Evolutionary conservation across 768 basidiomycete genomes (phyloP), one percentile per base, ranked within the genome.

Genomic region (Suillus brevipes): DNA sequence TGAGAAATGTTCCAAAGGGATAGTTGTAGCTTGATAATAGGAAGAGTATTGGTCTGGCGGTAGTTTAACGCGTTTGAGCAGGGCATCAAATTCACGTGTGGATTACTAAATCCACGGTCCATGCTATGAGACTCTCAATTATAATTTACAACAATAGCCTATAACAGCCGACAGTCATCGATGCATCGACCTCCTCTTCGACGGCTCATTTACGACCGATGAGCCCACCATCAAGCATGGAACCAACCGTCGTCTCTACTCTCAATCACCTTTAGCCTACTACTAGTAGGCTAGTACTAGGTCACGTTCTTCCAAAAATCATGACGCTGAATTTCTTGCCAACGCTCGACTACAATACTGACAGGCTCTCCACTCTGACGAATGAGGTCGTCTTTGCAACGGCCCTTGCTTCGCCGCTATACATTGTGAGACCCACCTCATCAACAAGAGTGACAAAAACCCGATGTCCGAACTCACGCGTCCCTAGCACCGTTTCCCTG

Each of bases 271-370:
- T 45, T 36, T 25, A n/a, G n/a, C n/a, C n/a, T n/a, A n/a, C n/a
- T n/a, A n/a, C n/a, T n/a, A n/a, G n/a, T n/a, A n/a, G n/a, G n/a
- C n/a, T n/a, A n/a, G n/a, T n/a, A n/a, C n/a, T n/a, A 50, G 49
- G 43, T 96, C 97, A 89, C 72, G 95, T 89, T 28, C 88, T 70
- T 97, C 94, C 7, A 89, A 92, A 80, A 95, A 93, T 78, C 90
- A 92, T 73, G 88, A 89, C 71, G 97, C 0, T 98, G 94, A 85
- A 90, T 72, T 80, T 97, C 72, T 80, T 98, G 69, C 34, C 34
- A 8, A 92, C 93, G 23, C 84, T 99, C 66, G 96, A 99, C 79
- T 94, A 94, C 81, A 97, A 98, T 77, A 81, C 88, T 69, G 95
- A 31, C 18, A 31, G 98, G 74, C 81, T 99, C 12, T 94, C 95